Evolutionary conservation across 768 basidiomycete species (phyloP).

Genomic region (Crepidotus variabilis): DNA sequence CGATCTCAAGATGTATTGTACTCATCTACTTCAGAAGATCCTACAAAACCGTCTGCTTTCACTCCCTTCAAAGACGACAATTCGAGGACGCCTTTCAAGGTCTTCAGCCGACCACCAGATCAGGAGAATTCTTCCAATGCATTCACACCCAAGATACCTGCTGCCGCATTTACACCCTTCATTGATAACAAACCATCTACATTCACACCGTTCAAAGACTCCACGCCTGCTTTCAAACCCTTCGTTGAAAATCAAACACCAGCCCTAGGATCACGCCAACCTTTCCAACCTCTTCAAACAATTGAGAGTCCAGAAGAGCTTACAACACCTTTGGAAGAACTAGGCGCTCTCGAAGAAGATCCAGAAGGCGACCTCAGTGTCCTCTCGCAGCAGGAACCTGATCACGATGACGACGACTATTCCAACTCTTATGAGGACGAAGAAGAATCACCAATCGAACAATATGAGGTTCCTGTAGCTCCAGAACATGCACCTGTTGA

Average conservation of each 20-base stretch:
- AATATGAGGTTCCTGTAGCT: conserved; percentile 27
- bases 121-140: conserved; percentile 35
- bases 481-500: conserved; percentile 21
- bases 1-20: conserved; percentile 36
- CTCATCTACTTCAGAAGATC: conserved; percentile 16
- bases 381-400: conserved; percentile 26
- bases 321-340: conserved; percentile 24
- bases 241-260: conserved; percentile 22
- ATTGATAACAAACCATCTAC: conserved; percentile 30
- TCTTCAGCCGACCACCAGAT: conserved; percentile 72
- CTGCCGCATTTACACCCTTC: conserved; percentile 38
- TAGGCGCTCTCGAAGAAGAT: conserved; percentile 28
- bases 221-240: conserved; percentile 24
- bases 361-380: conserved; percentile 14
- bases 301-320: conserved; percentile 15
- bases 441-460: conserved; percentile 25
- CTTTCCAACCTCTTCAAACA: conserved; percentile 4
- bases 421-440: conserved; percentile 25
- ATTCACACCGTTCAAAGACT: conserved; percentile 34
- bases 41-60: conserved; percentile 25
- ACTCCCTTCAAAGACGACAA: conserved; percentile 40
- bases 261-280: conserved; percentile 19
- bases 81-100: conserved; percentile 52
- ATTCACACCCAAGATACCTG: conserved; percentile 45
- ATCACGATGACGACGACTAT: conserved; percentile 27